Percentiles rank a stretch among this genome's conserved stretches.
Evolutionary conservation across 345 rosid genomes (phyloP).

Genomic region (Citrus sinensis): DNA sequence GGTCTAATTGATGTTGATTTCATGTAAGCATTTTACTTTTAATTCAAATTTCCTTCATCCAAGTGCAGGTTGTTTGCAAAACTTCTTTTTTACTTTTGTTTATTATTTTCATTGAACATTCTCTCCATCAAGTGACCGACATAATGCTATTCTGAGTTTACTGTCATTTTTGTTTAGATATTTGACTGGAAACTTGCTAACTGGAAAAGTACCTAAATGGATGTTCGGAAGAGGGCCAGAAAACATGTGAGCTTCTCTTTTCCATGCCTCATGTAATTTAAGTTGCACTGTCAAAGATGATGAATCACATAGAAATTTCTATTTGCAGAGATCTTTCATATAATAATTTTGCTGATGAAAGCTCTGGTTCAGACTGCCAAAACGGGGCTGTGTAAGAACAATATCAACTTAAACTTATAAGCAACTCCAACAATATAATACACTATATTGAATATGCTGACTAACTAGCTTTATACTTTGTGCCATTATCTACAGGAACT

Average conservation of each 20-base stretch:
- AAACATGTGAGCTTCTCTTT: slow-evolving; percentile 3
- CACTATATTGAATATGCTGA: neutral
- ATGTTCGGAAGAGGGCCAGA: neutral
- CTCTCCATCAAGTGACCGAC: no score
- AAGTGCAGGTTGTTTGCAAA: neutral
- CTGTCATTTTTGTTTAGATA: slow-evolving; percentile 16
- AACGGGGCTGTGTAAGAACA: slow-evolving; percentile 15
- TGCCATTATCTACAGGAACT: slow-evolving; percentile 27
- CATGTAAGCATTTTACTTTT: slow-evolving; percentile 9
- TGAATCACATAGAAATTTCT: neutral
- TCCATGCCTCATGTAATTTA: neutral
- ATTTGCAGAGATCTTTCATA: slow-evolving; percentile 38
- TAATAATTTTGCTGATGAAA: slow-evolving; percentile 21
- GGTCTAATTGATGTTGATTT: neutral
- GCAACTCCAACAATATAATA: neutral
- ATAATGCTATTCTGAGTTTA: neutral
- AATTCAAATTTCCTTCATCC: neutral
- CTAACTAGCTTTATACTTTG: neutral
- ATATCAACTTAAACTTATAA: neutral
- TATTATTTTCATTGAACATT: no score
- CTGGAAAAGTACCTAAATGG: slow-evolving; percentile 29
- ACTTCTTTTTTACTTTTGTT: neutral
- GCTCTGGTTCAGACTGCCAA: slow-evolving; percentile 4
- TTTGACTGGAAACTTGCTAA: slow-evolving; percentile 36
- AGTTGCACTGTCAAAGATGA: neutral